Percentiles rank a stretch among this genome's conserved stretches.
These are phyloP conservation scores for Ustilaginoidea virens DNA, from an alignment of 2,329 filamentous ascomycete genomes.

Conservation along the genomic window DNA sequence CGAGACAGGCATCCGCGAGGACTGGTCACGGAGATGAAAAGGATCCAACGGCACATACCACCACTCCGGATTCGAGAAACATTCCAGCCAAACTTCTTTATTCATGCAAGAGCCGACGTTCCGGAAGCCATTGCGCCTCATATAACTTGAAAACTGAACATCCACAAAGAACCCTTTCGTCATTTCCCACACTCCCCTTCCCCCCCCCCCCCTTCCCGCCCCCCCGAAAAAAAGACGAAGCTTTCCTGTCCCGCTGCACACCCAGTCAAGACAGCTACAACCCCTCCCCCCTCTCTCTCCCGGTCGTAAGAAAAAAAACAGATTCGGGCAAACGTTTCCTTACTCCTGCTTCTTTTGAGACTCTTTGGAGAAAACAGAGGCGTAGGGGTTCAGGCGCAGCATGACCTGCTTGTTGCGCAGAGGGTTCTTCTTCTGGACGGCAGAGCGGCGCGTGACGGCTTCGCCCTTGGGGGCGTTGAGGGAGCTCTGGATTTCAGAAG, in stretches of 20 bases:
- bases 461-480: constrained; percentile 84
- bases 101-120: too few species aligned
- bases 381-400: constrained; percentile 97
- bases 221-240: too few species aligned
- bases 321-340: neutral
- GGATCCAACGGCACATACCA: too few species aligned
- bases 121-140: too few species aligned
- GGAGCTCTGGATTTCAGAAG: constrained; percentile 92
- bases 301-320: neutral
- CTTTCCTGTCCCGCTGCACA: constrained; percentile 18
- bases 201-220: too few species aligned
- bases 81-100: too few species aligned
- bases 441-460: constrained; percentile 73
- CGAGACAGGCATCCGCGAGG: too few species aligned
- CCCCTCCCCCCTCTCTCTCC: neutral
- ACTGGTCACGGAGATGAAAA: too few species aligned
- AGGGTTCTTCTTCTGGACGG: constrained; percentile 99
- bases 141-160: too few species aligned
- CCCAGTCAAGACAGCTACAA: constrained; percentile 16
- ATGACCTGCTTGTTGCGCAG: constrained; percentile 98
- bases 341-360: constrained; percentile 17
- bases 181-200: too few species aligned
- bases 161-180: too few species aligned
- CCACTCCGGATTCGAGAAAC: too few species aligned
- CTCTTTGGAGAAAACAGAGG: constrained; percentile 70